Evolutionary conservation across 805 yeast genomes (phyloP).

Genomic region (Blastobotrys parvus): DNA sequence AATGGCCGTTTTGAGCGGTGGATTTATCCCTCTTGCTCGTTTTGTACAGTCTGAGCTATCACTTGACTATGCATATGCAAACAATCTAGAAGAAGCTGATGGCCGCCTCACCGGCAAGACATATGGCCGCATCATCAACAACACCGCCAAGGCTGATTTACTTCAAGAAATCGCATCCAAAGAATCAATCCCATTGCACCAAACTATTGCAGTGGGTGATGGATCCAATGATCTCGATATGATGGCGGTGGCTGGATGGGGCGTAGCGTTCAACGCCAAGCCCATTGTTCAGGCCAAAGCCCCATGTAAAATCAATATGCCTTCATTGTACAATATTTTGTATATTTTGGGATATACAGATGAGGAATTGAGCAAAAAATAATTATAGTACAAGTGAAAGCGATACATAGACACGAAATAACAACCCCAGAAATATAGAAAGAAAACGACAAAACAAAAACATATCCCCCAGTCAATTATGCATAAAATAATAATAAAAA

Average conservation of each 20-base stretch:
- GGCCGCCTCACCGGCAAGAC: conserved; percentile 64
- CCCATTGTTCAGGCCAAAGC: conserved; percentile 83
- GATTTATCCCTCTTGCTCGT: conserved; percentile 82
- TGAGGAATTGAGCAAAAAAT: conserved; percentile 13
- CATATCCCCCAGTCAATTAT: neutral
- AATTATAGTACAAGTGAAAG: no score
- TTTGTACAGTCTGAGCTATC: conserved; percentile 58
- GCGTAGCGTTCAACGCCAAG: conserved; percentile 96
- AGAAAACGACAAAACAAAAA: neutral
- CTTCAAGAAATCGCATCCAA: conserved; percentile 38
- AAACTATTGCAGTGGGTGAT: conserved; percentile 84
- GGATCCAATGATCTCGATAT: conserved; percentile 94
- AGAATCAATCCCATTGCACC: conserved; percentile 23
- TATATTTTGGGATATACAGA: conserved; percentile 59
- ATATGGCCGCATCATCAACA: conserved; percentile 77
- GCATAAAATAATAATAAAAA: neutral
- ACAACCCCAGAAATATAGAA: neutral
- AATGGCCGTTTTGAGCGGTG: conserved; percentile 89
- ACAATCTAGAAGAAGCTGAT: conserved; percentile 38
- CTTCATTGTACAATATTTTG: conserved; percentile 63
- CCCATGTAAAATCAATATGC: conserved; percentile 70
- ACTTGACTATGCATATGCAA: conserved; percentile 86
- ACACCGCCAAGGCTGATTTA: conserved; percentile 69
- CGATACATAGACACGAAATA: neutral
- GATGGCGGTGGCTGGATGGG: conserved; percentile 89